Conservation (phyloP, 441 rosid species). For the Codiaeum variegatum region DNA sequence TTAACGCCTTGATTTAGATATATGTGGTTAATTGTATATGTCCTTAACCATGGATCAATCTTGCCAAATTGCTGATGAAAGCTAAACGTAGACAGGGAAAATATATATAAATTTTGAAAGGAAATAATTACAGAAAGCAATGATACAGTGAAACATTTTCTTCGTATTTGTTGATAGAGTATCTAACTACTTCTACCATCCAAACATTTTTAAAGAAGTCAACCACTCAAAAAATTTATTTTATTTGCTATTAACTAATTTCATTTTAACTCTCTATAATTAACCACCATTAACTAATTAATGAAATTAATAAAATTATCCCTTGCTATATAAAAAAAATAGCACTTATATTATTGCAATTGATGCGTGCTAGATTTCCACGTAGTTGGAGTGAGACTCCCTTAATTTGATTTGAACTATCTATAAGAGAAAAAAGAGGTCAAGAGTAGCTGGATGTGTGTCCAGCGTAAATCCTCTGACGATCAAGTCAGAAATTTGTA, state of each 20-base stretch:
- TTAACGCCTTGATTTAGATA: too few species aligned
- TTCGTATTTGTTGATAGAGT: background rate
- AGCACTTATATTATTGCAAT: too few species aligned
- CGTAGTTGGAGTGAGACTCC: too few species aligned
- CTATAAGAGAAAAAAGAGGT: too few species aligned
- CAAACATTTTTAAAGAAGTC: constrained; percentile 26
- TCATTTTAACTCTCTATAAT: background rate
- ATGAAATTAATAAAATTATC: too few species aligned
- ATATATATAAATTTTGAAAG: background rate
- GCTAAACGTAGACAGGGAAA: background rate
- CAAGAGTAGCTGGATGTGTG: too few species aligned
- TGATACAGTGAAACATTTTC: background rate
- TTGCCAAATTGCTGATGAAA: constrained; percentile 4
- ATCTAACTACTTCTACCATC: constrained; percentile 37
- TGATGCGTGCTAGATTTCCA: too few species aligned
- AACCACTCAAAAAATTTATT: background rate
- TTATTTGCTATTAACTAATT: background rate
- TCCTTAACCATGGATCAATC: background rate
- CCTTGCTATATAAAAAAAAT: too few species aligned
- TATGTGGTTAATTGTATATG: background rate
- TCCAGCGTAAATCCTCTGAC: too few species aligned
- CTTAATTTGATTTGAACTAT: too few species aligned
- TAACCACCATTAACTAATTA: background rate
- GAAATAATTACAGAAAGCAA: background rate
- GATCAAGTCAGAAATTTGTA: too few species aligned